These are phyloP conservation scores for Venturia effusa DNA, from an alignment of 2,329 filamentous ascomycete genomes.

Conservation along the genomic window DNA sequence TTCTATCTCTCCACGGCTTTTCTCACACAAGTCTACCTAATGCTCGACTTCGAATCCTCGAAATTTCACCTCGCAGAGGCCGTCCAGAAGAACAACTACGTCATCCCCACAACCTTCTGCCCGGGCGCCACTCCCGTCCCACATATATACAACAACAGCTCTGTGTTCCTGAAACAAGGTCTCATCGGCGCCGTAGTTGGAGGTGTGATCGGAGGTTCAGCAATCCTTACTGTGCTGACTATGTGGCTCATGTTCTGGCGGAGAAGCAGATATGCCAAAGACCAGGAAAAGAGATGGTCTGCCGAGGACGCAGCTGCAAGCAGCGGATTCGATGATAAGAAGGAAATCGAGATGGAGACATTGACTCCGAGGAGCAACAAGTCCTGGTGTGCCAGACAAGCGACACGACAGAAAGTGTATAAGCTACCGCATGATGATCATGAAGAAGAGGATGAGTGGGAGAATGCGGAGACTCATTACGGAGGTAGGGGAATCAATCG, in stretches of 20 bases:
- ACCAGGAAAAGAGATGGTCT: conserved; percentile 4
- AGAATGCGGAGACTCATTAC: not conserved
- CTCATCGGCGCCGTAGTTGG: conserved; percentile 29
- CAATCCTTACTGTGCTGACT: conserved; percentile 14
- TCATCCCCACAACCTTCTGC: conserved; percentile 32
- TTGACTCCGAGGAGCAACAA: conserved; percentile 2
- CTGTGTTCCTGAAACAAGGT: conserved; percentile 24
- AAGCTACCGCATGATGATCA: not conserved
- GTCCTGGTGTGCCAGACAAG: not conserved
- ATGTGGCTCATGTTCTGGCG: not conserved
- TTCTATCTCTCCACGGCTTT: conserved; percentile 31
- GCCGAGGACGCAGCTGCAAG: not conserved
- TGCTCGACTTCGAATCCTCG: conserved; percentile 30
- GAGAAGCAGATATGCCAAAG: not conserved
- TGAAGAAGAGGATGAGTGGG: not conserved
- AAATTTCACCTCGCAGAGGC: conserved; percentile 32
- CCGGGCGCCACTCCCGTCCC: conserved; percentile 25
- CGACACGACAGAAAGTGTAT: not conserved
- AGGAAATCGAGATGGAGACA: conserved; percentile 1
- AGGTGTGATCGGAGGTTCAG: conserved; percentile 26
- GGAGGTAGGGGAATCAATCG: not conserved
- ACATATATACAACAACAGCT: conserved; percentile 20
- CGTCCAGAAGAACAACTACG: conserved; percentile 27
- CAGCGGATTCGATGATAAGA: not conserved
- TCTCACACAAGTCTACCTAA: conserved; percentile 33